phyloP scores from a whole-genome alignment of 2,329 filamentous ascomycete genomes.

The Phyllosticta paracitricarpa region DNA sequence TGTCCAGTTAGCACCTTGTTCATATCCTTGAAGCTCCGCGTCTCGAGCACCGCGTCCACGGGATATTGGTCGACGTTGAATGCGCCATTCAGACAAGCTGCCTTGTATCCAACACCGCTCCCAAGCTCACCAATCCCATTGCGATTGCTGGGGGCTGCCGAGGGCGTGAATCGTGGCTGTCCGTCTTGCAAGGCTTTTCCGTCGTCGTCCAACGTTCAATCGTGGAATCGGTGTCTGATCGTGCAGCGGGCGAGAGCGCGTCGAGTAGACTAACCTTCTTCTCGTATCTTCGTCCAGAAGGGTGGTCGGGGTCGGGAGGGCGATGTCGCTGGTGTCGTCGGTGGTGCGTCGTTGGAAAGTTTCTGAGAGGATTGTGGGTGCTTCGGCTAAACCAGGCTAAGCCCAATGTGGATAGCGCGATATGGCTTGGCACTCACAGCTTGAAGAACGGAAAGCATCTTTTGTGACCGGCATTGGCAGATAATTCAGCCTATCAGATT shows the following conservation, averaged over 20 bases:
- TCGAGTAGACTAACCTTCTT: constrained; percentile 5
- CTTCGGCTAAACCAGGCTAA: constrained; percentile 2
- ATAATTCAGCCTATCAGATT: too few species aligned
- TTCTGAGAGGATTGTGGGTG: constrained; percentile 10
- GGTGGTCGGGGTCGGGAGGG: constrained; percentile 9
- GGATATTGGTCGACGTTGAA: background rate
- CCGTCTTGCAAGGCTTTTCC: background rate
- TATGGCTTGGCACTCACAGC: too few species aligned
- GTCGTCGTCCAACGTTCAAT: background rate
- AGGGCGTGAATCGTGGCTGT: background rate
- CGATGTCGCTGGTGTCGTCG: constrained; percentile 10
- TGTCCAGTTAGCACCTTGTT: background rate
- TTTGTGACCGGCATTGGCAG: too few species aligned
- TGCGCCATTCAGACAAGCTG: background rate
- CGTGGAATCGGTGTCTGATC: background rate
- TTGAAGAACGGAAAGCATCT: too few species aligned
- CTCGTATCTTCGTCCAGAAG: constrained; percentile 9
- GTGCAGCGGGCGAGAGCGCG: too few species aligned
- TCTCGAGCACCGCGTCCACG: background rate
- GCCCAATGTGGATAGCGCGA: background rate
- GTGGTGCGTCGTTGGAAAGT: constrained; percentile 1
- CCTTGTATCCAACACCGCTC: background rate
- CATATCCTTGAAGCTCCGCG: background rate
- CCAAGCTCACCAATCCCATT: background rate
- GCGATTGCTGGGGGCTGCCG: background rate